These are phyloP conservation scores for Nemania serpens DNA, from an alignment of 2,329 filamentous ascomycete species.

Conservation along the genomic window DNA sequence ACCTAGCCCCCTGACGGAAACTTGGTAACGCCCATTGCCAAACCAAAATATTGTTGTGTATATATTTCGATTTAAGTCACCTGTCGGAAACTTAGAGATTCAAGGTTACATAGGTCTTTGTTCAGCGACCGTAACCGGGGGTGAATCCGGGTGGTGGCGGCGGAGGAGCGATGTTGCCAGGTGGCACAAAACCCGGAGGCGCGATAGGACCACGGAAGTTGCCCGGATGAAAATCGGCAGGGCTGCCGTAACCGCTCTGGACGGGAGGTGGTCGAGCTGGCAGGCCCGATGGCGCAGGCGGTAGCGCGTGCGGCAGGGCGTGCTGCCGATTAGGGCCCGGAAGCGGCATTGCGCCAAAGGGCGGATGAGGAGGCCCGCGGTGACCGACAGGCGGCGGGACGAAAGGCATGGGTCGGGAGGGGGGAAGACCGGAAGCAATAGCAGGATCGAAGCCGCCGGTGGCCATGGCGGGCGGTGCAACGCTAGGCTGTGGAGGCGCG, in stretches of 20 bases:
- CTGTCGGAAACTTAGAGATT: too few species aligned
- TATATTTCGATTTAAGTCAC: too few species aligned
- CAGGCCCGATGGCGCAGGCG: conserved; percentile 61
- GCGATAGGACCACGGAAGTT: conserved; percentile 50
- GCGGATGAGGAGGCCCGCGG: conserved; percentile 39
- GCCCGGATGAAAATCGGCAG: conserved; percentile 56
- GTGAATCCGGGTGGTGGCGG: conserved; percentile 40
- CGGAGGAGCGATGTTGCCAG: conserved; percentile 35
- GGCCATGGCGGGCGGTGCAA: conserved; percentile 32
- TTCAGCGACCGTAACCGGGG: conserved; percentile 37
- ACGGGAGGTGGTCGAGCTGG: conserved; percentile 73
- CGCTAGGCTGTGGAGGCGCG: conserved; percentile 31
- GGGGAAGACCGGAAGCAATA: conserved; percentile 44
- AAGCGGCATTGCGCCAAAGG: conserved; percentile 44
- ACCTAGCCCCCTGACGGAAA: neutral
- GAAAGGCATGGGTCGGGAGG: conserved; percentile 46
- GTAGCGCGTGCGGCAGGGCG: conserved; percentile 45
- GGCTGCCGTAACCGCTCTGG: conserved; percentile 70
- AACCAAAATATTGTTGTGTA: too few species aligned
- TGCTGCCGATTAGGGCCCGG: conserved; percentile 39
- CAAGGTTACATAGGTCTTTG: neutral
- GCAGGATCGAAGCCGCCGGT: conserved; percentile 36
- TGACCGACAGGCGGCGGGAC: conserved; percentile 36
- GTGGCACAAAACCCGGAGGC: conserved; percentile 51
- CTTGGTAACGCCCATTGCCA: neutral